Evolutionary conservation across 768 basidiomycete genomes (phyloP).

Genomic region (Daedaleopsis sinensis): DNA sequence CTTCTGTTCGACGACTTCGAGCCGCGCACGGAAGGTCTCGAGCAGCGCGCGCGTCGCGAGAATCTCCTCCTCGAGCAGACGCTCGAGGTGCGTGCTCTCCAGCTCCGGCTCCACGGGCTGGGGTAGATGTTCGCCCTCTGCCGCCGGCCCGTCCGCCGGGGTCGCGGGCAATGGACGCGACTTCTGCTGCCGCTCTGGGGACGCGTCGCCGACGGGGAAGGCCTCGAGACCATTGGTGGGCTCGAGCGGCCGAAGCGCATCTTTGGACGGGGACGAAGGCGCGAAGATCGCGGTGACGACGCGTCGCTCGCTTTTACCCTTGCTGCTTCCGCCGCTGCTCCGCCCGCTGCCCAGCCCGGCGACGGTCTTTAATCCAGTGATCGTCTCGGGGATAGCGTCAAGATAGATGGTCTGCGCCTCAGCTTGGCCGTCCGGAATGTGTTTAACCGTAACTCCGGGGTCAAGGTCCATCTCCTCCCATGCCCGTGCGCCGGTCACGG

Average conservation of each 20-base stretch:
- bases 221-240: background rate
- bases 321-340: constrained; percentile 22
- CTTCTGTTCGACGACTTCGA: constrained; percentile 34
- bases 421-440: constrained; percentile 16
- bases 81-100: constrained; percentile 19
- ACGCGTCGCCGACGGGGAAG: background rate
- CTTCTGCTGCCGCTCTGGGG: constrained; percentile 1
- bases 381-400: constrained; percentile 1
- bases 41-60: constrained; percentile 28
- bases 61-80: constrained; percentile 28
- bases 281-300: constrained; percentile 37
- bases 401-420: constrained; percentile 6
- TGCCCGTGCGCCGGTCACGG: constrained; percentile 34
- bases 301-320: constrained; percentile 30
- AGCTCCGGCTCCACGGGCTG: constrained; percentile 4
- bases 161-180: constrained; percentile 14
- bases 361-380: constrained; percentile 15
- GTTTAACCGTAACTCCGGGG: constrained; percentile 38
- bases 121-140: background rate
- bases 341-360: constrained; percentile 20
- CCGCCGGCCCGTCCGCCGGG: background rate
- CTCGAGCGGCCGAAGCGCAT: background rate
- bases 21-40: constrained; percentile 31
- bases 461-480: constrained; percentile 40
- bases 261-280: constrained; percentile 7